A percentile compares a stretch with the other conserved stretches of the same genome.
Conservation (phyloP, 345 rosid genomes). For the Aquilaria yunnanensis region DNA sequence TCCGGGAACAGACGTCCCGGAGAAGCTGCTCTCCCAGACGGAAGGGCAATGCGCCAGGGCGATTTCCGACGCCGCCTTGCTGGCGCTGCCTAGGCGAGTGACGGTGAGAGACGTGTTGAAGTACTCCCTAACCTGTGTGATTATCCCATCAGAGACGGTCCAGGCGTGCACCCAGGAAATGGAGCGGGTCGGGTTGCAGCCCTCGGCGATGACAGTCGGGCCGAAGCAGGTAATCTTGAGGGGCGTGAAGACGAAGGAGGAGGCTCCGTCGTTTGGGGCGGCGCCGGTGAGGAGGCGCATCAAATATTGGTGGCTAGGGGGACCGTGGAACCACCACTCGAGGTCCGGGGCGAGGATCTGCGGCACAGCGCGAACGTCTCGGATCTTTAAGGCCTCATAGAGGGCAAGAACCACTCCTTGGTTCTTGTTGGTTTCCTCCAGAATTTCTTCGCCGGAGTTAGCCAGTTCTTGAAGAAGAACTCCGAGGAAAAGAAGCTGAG, state of each 20-base stretch:
- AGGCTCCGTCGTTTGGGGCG: slow-evolving; percentile 12
- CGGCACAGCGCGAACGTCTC: slow-evolving; percentile 76
- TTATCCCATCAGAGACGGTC: slow-evolving; percentile 90
- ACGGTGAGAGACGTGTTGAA: slow-evolving; percentile 92
- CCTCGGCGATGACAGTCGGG: slow-evolving; percentile 71
- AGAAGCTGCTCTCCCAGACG: slow-evolving; percentile 84
- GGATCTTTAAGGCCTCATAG: slow-evolving; percentile 73
- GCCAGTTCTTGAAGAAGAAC: slow-evolving; percentile 62
- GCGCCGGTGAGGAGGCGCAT: slow-evolving; percentile 92
- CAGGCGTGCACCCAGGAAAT: slow-evolving; percentile 97
- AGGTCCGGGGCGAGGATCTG: slow-evolving; percentile 77
- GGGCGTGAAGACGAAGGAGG: slow-evolving; percentile 46
- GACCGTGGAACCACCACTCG: slow-evolving; percentile 99
- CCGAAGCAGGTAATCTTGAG: slow-evolving; percentile 47
- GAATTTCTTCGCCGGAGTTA: slow-evolving; percentile 36
- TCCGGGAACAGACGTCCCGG: slow-evolving; percentile 95
- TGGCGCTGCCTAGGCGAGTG: slow-evolving; percentile 50
- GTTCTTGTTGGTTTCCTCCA: slow-evolving; percentile 62
- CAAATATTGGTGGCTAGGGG: slow-evolving; percentile 94
- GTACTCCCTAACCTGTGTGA: slow-evolving; percentile 89
- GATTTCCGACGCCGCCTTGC: slow-evolving; percentile 31
- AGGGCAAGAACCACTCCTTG: slow-evolving; percentile 77
- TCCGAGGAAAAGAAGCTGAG: not conserved
- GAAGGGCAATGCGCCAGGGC: slow-evolving; percentile 46
- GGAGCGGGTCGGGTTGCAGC: slow-evolving; percentile 50